phyloP scores from a whole-genome alignment of 768 basidiomycete species.

The Calocera cornea region DNA sequence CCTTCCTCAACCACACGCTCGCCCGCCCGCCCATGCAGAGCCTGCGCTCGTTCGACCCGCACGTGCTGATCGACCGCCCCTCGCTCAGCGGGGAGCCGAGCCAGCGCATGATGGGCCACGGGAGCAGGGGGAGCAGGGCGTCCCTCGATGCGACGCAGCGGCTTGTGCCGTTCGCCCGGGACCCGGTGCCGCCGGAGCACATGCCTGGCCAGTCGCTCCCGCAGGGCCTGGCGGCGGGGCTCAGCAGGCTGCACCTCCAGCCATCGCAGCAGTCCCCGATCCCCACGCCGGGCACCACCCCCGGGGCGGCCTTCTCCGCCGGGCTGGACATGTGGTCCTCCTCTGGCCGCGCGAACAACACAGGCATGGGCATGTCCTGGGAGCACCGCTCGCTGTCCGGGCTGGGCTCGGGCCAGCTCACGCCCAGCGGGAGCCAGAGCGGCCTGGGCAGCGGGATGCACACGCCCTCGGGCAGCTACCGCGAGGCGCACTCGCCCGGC shows the following conservation, averaged over 20 bases:
- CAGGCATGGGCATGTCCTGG: constrained; percentile 7
- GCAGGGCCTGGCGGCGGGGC: constrained; percentile 81
- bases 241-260: constrained; percentile 74
- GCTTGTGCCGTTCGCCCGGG: constrained; percentile 46
- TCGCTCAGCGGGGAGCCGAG: background rate
- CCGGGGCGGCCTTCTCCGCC: background rate
- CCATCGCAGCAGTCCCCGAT: constrained; percentile 21
- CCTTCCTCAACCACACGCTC: background rate
- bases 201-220: constrained; percentile 85
- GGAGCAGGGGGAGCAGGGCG: background rate
- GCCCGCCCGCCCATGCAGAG: background rate
- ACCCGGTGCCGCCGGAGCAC: constrained; percentile 47
- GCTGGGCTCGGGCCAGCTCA: background rate
- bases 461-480: background rate
- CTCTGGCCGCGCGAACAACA: background rate
- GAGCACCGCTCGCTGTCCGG: background rate
- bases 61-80: background rate
- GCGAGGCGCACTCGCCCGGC: background rate
- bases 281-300: constrained; percentile 1
- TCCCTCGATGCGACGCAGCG: background rate
- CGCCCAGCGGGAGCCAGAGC: background rate
- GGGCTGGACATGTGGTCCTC: constrained; percentile 4
- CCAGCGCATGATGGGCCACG: constrained; percentile 3
- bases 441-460: constrained; percentile 5
- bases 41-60: constrained; percentile 1